These are phyloP conservation scores for Beauveria australis DNA, from an alignment of 2,329 filamentous ascomycete species.

Conservation along the genomic window DNA sequence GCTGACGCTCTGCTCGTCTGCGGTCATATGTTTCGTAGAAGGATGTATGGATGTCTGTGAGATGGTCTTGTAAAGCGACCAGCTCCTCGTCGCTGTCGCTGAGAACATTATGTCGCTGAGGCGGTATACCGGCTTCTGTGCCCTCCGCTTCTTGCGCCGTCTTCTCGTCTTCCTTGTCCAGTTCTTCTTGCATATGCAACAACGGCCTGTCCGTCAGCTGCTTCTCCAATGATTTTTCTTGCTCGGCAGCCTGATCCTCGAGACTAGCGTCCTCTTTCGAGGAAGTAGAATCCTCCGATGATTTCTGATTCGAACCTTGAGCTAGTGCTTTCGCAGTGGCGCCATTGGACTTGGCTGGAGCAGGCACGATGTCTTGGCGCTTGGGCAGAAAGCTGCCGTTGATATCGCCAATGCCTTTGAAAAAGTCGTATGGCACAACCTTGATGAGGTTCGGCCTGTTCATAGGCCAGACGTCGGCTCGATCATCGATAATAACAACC, in stretches of 20 bases:
- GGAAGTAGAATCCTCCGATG: constrained; percentile 65
- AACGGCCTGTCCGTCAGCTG: constrained; percentile 85
- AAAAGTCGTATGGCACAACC: constrained; percentile 93
- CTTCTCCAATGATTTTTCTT: constrained; percentile 78
- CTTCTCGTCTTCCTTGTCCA: constrained; percentile 66
- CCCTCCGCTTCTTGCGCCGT: constrained; percentile 19
- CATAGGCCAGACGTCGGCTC: constrained; percentile 87
- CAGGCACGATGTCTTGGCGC: constrained; percentile 45
- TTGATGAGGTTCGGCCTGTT: constrained; percentile 92
- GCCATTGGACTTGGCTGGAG: constrained; percentile 19
- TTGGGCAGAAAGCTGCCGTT: constrained; percentile 96
- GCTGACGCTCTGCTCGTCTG: constrained; percentile 30
- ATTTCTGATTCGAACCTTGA: constrained; percentile 15
- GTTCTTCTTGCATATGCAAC: constrained; percentile 81
- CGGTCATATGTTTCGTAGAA: constrained; percentile 82
- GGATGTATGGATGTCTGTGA: constrained; percentile 64
- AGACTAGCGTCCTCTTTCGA: constrained; percentile 65
- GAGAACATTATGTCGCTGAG: constrained; percentile 64
- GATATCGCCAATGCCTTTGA: constrained; percentile 96
- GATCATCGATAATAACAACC: constrained; percentile 98
- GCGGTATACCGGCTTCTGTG: constrained; percentile 22
- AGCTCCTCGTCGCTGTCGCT: constrained; percentile 85
- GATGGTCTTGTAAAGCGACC: constrained; percentile 63
- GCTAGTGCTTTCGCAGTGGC: not conserved
- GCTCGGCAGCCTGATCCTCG: constrained; percentile 71